Conservation (phyloP, 495 filamentous ascomycete genomes). For the Aspergillus kassunensis region DNA sequence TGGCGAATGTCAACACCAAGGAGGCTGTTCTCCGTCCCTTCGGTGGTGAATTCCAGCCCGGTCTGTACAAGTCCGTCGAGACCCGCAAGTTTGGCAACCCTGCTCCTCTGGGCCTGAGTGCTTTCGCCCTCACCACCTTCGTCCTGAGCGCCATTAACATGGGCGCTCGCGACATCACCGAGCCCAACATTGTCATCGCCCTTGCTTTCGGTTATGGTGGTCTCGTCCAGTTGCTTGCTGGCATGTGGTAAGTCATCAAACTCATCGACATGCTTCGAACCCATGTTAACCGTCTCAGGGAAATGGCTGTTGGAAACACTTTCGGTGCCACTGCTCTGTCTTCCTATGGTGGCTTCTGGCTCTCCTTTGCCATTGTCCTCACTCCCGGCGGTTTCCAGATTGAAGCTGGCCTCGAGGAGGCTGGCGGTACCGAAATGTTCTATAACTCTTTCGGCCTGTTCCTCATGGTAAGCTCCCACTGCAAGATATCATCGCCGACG, state of each 20-base stretch:
- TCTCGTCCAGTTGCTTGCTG: constrained; percentile 85
- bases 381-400: constrained; percentile 76
- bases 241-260: constrained; percentile 96
- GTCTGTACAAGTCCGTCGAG: constrained; percentile 74
- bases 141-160: constrained; percentile 85
- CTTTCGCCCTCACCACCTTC: constrained; percentile 96
- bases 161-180: constrained; percentile 52
- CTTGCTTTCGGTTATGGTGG: constrained; percentile 80
- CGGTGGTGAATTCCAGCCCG: constrained; percentile 95
- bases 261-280: too few relatives aligned
- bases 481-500: background rate
- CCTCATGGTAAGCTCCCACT: constrained; percentile 59
- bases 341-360: constrained; percentile 97
- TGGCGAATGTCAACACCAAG: constrained; percentile 63
- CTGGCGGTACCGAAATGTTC: constrained; percentile 35
- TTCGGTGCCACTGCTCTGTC: constrained; percentile 96
- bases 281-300: constrained; percentile 55
- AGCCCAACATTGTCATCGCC: constrained; percentile 66
- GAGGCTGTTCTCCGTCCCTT: constrained; percentile 71
- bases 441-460: constrained; percentile 76
- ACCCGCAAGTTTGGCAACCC: constrained; percentile 83
- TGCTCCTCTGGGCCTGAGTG: constrained; percentile 77
- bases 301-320: constrained; percentile 97
- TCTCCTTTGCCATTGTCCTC: constrained; percentile 82
- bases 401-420: constrained; percentile 19